These are phyloP conservation scores for Aureobasidium pullulans DNA, from an alignment of 2,329 filamentous ascomycete species.

Conservation along the genomic window DNA sequence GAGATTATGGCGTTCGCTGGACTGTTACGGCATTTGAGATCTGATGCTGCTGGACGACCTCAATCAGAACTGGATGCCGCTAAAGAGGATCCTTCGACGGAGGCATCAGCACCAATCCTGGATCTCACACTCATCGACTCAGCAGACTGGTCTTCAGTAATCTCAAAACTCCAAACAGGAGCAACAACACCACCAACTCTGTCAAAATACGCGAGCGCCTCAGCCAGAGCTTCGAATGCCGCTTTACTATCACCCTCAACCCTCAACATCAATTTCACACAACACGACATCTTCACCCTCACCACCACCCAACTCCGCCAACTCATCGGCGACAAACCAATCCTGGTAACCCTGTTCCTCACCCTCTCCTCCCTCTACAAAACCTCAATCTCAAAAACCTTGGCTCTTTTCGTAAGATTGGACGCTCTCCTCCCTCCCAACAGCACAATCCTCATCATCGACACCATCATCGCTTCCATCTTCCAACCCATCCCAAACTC, in stretches of 20 bases:
- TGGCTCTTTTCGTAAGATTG: background rate
- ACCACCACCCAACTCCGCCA: background rate
- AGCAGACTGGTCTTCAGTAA: slow-evolving; percentile 3
- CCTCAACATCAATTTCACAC: background rate
- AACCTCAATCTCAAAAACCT: slow-evolving; percentile 3
- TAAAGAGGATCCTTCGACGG: background rate
- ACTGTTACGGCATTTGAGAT: background rate
- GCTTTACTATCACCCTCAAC: background rate
- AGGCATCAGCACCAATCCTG: background rate
- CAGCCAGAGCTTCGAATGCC: background rate
- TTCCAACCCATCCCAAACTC: background rate
- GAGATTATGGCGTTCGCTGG: slow-evolving; percentile 9
- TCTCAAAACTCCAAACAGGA: background rate
- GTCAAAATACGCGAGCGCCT: slow-evolving; percentile 6
- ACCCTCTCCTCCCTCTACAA: background rate
- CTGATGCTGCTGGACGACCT: background rate
- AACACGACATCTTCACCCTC: background rate
- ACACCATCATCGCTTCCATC: background rate
- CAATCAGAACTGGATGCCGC: background rate
- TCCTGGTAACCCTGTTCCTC: background rate
- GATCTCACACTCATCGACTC: slow-evolving; percentile 1
- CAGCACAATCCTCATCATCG: background rate
- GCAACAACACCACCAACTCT: background rate
- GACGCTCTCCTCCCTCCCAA: background rate
- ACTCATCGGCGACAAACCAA: background rate